Conservation (phyloP, 2,329 filamentous ascomycete species). For the Ascochyta viciae-villosae region DNA sequence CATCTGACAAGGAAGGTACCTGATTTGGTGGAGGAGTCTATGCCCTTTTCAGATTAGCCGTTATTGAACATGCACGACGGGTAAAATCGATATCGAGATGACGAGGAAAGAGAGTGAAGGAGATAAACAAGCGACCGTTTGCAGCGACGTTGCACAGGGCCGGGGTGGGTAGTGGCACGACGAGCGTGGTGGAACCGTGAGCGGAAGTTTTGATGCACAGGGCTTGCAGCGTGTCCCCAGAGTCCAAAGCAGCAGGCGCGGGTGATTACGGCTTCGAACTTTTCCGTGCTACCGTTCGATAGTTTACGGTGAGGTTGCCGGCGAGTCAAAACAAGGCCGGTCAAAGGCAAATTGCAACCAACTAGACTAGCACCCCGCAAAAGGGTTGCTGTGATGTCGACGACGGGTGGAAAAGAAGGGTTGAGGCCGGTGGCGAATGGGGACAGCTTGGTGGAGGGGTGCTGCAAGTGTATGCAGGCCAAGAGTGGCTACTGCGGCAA, state of each 20-base stretch:
- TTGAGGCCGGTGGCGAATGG: slow-evolving; percentile 1
- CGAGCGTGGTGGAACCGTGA: slow-evolving; percentile 9
- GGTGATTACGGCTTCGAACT: slow-evolving; percentile 4
- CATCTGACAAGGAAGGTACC: slow-evolving; percentile 15
- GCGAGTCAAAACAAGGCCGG: slow-evolving; percentile 7
- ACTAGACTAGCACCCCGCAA: slow-evolving; percentile 10
- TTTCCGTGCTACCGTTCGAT: slow-evolving; percentile 6
- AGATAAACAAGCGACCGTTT: slow-evolving; percentile 20
- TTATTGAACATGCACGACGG: slow-evolving; percentile 16
- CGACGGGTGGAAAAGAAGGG: neutral
- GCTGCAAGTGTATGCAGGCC: slow-evolving; percentile 9
- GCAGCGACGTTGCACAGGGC: slow-evolving; percentile 7
- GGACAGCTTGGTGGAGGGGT: neutral
- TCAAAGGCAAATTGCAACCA: neutral
- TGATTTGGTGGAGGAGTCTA: neutral
- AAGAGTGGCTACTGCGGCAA: slow-evolving; percentile 14
- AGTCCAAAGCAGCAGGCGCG: neutral
- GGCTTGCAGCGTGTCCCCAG: neutral
- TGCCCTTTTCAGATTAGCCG: slow-evolving; percentile 3
- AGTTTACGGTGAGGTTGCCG: slow-evolving; percentile 11
- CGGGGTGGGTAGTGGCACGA: slow-evolving; percentile 10
- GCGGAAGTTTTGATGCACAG: slow-evolving; percentile 10
- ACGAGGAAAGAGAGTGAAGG: slow-evolving; percentile 5
- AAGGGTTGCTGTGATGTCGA: slow-evolving; percentile 5
- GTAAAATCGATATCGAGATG: slow-evolving; percentile 13